phyloP scores from a whole-genome alignment of 73 alveolate species.

The Paramecium sonneborni region DNA sequence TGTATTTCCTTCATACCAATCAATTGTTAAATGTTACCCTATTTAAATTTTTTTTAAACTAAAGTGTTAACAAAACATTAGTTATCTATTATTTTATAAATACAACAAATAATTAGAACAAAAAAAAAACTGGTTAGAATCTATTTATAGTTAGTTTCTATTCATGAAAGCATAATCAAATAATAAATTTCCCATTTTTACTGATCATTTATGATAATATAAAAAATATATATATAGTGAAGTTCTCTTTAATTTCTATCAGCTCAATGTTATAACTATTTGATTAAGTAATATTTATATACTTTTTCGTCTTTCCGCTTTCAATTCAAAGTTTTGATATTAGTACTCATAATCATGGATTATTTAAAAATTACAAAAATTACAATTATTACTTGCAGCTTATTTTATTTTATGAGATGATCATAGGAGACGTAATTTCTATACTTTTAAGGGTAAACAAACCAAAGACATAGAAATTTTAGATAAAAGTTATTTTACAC shows the following conservation, averaged over 20 bases:
- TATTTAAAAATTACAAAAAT: neutral
- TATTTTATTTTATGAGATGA: neutral
- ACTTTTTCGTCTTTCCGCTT: neutral
- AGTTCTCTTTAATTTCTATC: neutral
- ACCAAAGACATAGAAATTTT: no score
- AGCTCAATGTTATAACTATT: neutral
- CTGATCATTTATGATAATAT: neutral
- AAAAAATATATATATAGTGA: neutral
- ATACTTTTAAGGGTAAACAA: no score
- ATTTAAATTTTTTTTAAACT: neutral
- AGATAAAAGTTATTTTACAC: no score
- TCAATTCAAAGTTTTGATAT: neutral
- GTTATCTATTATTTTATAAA: neutral
- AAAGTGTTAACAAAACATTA: neutral
- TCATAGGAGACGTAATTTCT: no score
- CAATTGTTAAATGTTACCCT: neutral
- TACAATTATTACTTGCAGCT: neutral
- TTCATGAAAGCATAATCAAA: neutral
- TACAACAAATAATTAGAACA: neutral
- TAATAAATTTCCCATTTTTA: neutral
- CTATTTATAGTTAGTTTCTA: neutral
- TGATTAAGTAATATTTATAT: neutral
- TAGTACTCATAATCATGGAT: neutral
- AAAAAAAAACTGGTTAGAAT: neutral
- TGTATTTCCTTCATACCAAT: neutral